Conservation (phyloP, 179 eudicot species). For the Pouteria campechiana region DNA sequence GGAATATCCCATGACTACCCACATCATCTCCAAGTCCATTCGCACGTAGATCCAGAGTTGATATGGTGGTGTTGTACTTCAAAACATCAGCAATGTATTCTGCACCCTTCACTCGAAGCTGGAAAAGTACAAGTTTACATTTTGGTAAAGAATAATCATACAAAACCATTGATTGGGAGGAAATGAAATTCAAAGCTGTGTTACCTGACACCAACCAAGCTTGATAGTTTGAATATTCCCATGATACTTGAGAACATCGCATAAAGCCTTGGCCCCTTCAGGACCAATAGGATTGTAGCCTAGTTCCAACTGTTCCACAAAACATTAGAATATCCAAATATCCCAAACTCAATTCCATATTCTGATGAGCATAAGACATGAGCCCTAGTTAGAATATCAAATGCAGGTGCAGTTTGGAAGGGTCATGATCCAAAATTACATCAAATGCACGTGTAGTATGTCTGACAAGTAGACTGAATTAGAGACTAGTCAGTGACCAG, state of each 20-base stretch:
- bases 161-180: background rate
- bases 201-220: conserved; percentile 99
- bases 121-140: conserved; percentile 6
- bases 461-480: too few species aligned
- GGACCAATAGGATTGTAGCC: conserved; percentile 96
- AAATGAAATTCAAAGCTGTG: background rate
- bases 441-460: too few species aligned
- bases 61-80: conserved; percentile 75
- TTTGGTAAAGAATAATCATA: background rate
- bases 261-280: conserved; percentile 87
- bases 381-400: too few species aligned
- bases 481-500: too few species aligned
- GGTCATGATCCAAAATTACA: background rate
- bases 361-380: too few species aligned
- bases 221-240: conserved; percentile 70
- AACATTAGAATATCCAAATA: too few species aligned
- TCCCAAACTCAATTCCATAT: too few species aligned
- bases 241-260: conserved; percentile 86
- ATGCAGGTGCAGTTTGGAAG: background rate
- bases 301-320: conserved; percentile 75
- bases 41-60: conserved; percentile 78
- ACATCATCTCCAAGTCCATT: conserved; percentile 94
- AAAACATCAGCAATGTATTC: conserved; percentile 74
- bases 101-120: conserved; percentile 84
- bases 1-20: too few species aligned